Conservation (phyloP, 345 rosid genomes). For the rapeseed (Brassica napus) region Da-Ae NC_063449.1:41449001-41449500, state of each 20-base stretch:
- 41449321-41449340: conserved; percentile 36
- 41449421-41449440: conserved; percentile 40
- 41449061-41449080: conserved; percentile 14
- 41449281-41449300: conserved; percentile 19
- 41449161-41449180: conserved; percentile 31
- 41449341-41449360: conserved; percentile 37
- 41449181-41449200: conserved; percentile 24
- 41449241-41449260: conserved; percentile 8
- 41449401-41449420: conserved; percentile 32
- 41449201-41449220: conserved; percentile 6
- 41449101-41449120: conserved; percentile 26
- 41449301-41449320: conserved; percentile 18
- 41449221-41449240: conserved; percentile 7
- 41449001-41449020: conserved; percentile 18
- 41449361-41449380: conserved; percentile 43
- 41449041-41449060: conserved; percentile 17
- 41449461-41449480: conserved; percentile 31
- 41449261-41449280: background rate
- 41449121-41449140: conserved; percentile 33
- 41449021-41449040: conserved; percentile 14
- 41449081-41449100: conserved; percentile 23
- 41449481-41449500: conserved; percentile 33
- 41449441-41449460: conserved; percentile 17
- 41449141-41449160: conserved; percentile 21
- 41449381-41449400: conserved; percentile 34